Conservation (phyloP, 2,329 filamentous ascomycete genomes). For the Aspergillus sp. region DNA sequence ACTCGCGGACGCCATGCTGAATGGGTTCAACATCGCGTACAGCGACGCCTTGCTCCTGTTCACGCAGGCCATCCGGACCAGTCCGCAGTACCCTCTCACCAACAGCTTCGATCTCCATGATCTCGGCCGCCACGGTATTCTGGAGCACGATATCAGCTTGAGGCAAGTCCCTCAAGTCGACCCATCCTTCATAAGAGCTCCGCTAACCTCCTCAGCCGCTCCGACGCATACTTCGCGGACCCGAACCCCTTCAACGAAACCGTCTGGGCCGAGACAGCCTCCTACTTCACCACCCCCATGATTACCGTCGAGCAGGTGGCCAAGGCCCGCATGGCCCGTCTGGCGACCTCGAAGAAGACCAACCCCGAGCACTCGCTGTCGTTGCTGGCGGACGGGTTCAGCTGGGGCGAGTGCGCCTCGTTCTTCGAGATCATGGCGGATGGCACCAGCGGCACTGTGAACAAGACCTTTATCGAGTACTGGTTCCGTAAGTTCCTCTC, state of each 20-base stretch:
- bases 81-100: background rate
- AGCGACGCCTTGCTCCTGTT: constrained; percentile 8
- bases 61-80: constrained; percentile 9
- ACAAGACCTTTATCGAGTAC: constrained; percentile 11
- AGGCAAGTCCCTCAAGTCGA: background rate
- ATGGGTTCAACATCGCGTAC: constrained; percentile 12
- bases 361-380: constrained; percentile 9
- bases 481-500: constrained; percentile 7
- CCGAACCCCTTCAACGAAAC: constrained; percentile 15
- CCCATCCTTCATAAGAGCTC: too few relatives aligned
- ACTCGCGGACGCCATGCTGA: constrained; percentile 12
- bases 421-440: constrained; percentile 16
- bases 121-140: constrained; percentile 7
- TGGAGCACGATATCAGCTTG: constrained; percentile 15
- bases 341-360: constrained; percentile 9
- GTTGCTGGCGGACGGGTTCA: constrained; percentile 6
- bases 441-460: constrained; percentile 10
- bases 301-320: constrained; percentile 10
- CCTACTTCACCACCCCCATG: constrained; percentile 11
- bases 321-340: constrained; percentile 8
- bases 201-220: constrained; percentile 4
- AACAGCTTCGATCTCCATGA: constrained; percentile 7
- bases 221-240: constrained; percentile 15
- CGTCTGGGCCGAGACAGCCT: constrained; percentile 13
- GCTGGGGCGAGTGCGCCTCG: constrained; percentile 14